Conservation (phyloP, 805 yeast genomes). For the Nakazawaea populi region DNA sequence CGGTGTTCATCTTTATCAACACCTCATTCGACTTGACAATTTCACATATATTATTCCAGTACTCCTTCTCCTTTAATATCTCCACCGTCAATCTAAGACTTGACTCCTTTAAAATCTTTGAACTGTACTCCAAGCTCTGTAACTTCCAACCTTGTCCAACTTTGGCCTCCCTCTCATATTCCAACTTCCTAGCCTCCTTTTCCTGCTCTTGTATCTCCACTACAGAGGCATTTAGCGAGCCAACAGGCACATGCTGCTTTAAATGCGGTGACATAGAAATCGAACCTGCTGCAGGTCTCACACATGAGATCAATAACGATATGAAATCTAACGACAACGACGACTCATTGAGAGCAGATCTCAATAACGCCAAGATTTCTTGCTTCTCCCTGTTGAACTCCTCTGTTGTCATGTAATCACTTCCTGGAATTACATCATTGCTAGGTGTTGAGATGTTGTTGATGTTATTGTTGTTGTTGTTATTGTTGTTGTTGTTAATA, state of each 20-base stretch:
- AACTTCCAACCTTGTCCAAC: slow-evolving; percentile 83
- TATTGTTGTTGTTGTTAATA: too few relatives aligned
- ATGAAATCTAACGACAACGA: slow-evolving; percentile 85
- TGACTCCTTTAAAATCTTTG: slow-evolving; percentile 44
- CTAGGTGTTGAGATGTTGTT: not conserved
- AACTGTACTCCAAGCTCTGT: slow-evolving; percentile 55
- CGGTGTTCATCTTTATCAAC: slow-evolving; percentile 57
- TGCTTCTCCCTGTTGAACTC: slow-evolving; percentile 43
- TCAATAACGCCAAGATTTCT: slow-evolving; percentile 47
- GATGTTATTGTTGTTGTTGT: too few relatives aligned
- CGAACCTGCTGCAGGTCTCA: slow-evolving; percentile 80
- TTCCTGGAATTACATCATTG: not conserved
- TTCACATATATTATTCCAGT: slow-evolving; percentile 52
- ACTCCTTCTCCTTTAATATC: slow-evolving; percentile 53
- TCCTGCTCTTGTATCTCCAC: slow-evolving; percentile 22
- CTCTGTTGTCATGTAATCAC: slow-evolving; percentile 21
- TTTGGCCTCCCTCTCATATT: slow-evolving; percentile 21
- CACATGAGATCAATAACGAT: slow-evolving; percentile 72
- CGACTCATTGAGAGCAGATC: slow-evolving; percentile 79
- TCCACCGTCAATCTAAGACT: slow-evolving; percentile 47
- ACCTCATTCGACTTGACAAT: slow-evolving; percentile 50
- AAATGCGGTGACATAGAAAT: slow-evolving; percentile 85
- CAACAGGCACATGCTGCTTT: slow-evolving; percentile 66
- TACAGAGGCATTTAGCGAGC: slow-evolving; percentile 56
- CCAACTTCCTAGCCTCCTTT: slow-evolving; percentile 11